Conservation (phyloP, 2,329 filamentous ascomycete genomes). For the Colletotrichum neosansevieriae region DNA sequence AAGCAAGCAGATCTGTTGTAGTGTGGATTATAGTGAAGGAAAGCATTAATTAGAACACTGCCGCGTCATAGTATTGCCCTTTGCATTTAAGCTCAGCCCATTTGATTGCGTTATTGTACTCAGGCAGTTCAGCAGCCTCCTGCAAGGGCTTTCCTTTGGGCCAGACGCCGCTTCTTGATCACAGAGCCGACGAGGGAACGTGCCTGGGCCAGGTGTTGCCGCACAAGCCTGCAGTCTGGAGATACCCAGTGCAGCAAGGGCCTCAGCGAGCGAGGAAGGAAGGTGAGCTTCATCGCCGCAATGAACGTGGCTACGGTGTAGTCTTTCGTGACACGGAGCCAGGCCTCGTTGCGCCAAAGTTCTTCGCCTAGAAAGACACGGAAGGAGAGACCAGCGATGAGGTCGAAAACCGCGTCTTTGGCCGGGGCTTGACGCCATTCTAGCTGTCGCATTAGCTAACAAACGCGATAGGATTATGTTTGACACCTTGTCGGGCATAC, state of each 20-base stretch:
- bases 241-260: conserved; percentile 58
- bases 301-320: conserved; percentile 56
- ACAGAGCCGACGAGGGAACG: conserved; percentile 51
- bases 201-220: conserved; percentile 50
- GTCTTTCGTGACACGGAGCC: conserved; percentile 58
- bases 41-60: conserved; percentile 80
- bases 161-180: conserved; percentile 43
- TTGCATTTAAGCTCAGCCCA: conserved; percentile 61
- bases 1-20: conserved; percentile 51
- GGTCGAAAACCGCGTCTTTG: conserved; percentile 14
- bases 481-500: neutral
- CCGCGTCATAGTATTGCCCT: conserved; percentile 62
- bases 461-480: neutral
- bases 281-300: conserved; percentile 52
- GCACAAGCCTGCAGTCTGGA: conserved; percentile 51
- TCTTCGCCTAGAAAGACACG: conserved; percentile 60
- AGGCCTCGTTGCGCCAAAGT: conserved; percentile 59
- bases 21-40: conserved; percentile 67
- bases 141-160: conserved; percentile 44
- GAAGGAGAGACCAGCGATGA: conserved; percentile 63
- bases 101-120: conserved; percentile 52
- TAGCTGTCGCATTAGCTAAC: conserved; percentile 36
- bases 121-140: conserved; percentile 13
- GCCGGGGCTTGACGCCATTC: conserved; percentile 38
- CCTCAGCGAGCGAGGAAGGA: conserved; percentile 54